Base-by-base conservation (phyloP, 306 rosid species). In the Macrotyloma uniflorum region DNA sequence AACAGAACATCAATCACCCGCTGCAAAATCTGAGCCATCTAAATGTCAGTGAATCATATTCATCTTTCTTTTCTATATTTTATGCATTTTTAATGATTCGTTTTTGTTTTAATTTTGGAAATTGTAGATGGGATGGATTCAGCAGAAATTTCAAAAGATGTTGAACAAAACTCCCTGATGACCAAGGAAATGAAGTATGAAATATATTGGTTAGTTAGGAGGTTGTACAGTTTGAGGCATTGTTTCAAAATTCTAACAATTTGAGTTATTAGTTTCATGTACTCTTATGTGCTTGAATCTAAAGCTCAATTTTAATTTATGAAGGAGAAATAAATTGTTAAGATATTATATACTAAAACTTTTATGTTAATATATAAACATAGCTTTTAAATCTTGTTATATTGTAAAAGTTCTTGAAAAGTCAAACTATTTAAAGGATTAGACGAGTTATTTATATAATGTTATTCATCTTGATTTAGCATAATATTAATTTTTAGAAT, bases 131-230 rank as follows among this genome's bases (percentile, higher is more conserved):
- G 83, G 68, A 38, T 80, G 81, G 86, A 83, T 68, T 84, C 72
- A 36, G 82, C 30, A 79, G 82, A 80, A 69, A 67, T 40, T 85
- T 42, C 81, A 19, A 54, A 68, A 24, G 66, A 64, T 71, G 38
- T 53, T 51, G 75, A 75, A 49, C n/a, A 9, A 28, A 87, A 24
- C 66, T 88, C 55, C 89, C 83, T 57, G 26, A 50, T 86, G 74
- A 84, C 85, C 18, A 74, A 80, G 74, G 74, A 84, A 86, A 74
- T 88, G 45, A 8, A 71, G 50, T 28, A 57, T 80, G 70, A 65
- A 38, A 80, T 86, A 90, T 82, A 66, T 84, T 46, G 91, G 94
- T 86, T 76, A 78, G 88, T 80, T 36, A 13, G 19, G 38, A 26
- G 65, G 38, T 14, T 26, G 38, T 26, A 0, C 38, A 24, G 35